Base-by-base conservation (phyloP, 169 alveolate species). In the Toxoplasma gondii region DNA sequence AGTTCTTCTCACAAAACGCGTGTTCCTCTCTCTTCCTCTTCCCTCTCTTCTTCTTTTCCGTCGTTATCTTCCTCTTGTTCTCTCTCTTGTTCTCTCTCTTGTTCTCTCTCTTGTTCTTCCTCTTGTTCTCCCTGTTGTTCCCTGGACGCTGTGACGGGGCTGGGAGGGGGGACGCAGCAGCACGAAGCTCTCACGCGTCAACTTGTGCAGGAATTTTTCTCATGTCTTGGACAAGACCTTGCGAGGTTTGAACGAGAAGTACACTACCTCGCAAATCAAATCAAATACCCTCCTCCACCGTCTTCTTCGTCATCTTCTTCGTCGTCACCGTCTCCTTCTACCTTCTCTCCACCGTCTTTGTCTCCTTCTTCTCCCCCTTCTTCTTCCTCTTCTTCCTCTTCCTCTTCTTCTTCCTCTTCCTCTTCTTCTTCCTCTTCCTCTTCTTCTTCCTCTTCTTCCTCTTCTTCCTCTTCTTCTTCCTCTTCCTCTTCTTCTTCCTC, bases 251-350 rank as follows among this genome's bases (percentile, higher is more conserved):
- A 78, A n/a, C 12, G 45, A n/a, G 86, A 78, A n/a, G 86, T 78
- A 10, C 86, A 78, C 22, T 78, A 36, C 24, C 86, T 78, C 39
- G 86, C 86, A 19, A 78, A 38, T 27, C 45, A 12, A n/a, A 78
- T 78, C 86, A 78, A 78, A n/a, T 78, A 78, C 45, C 86, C 86
- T 78, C 86, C 86, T n/a, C 86, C 86, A 24, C 29, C 39, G 39
- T n/a, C 43, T 19, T 4, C 45, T 12, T 19, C 86, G 5, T 17
- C 86, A 10, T 78, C 86, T 16, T 19, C 74, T 16, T 64, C 74
- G 7, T 27, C 74, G 9, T 64, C 74, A 4, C 24, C 74, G 29
- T 27, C 24, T 64, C 29, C 34, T 27, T 16, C 74, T 1, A 17
- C 43, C 22, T 78, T 45, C 24, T n/a, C 86, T 9, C 31, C 24